These are phyloP conservation scores for Scopulariopsis brevicaulis DNA, from an alignment of 2,329 filamentous ascomycete species.

Conservation along the genomic window DNA sequence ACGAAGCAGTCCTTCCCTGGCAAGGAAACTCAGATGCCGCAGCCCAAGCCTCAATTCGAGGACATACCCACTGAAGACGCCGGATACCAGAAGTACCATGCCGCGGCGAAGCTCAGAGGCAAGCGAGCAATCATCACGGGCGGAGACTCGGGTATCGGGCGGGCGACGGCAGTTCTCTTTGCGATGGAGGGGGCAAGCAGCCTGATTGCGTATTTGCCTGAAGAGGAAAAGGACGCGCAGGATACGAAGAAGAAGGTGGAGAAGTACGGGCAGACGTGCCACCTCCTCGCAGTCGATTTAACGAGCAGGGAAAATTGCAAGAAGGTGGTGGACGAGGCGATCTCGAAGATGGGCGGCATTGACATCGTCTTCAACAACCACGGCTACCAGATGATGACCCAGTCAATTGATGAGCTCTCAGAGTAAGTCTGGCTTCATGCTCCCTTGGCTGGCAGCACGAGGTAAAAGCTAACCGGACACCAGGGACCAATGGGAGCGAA, in stretches of 20 bases:
- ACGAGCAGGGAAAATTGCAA: slow-evolving; percentile 56
- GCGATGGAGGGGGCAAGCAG: slow-evolving; percentile 9
- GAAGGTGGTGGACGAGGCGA: slow-evolving; percentile 50
- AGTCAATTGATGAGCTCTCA: background rate
- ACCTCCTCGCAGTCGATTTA: slow-evolving; percentile 54
- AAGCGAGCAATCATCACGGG: slow-evolving; percentile 73
- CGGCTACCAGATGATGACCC: slow-evolving; percentile 41
- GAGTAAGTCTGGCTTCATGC: background rate
- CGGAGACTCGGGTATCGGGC: slow-evolving; percentile 44
- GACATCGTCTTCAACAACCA: slow-evolving; percentile 69
- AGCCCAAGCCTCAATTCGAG: slow-evolving; percentile 47
- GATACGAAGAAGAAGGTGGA: slow-evolving; percentile 58
- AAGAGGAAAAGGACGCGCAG: slow-evolving; percentile 9
- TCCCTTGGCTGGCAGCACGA: slow-evolving; percentile 42
- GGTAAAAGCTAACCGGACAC: slow-evolving; percentile 57
- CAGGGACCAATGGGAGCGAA: slow-evolving; percentile 70
- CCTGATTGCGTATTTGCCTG: slow-evolving; percentile 9
- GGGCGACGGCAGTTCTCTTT: slow-evolving; percentile 7
- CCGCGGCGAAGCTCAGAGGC: slow-evolving; percentile 63
- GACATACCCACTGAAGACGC: slow-evolving; percentile 58
- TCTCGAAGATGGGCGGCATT: slow-evolving; percentile 55
- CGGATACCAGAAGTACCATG: slow-evolving; percentile 58
- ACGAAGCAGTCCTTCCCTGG: background rate
- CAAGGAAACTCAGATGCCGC: slow-evolving; percentile 24
- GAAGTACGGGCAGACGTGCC: slow-evolving; percentile 51